Evolutionary conservation across 768 basidiomycete species (phyloP).

Genomic region (Tylopilus subfusipes): DNA sequence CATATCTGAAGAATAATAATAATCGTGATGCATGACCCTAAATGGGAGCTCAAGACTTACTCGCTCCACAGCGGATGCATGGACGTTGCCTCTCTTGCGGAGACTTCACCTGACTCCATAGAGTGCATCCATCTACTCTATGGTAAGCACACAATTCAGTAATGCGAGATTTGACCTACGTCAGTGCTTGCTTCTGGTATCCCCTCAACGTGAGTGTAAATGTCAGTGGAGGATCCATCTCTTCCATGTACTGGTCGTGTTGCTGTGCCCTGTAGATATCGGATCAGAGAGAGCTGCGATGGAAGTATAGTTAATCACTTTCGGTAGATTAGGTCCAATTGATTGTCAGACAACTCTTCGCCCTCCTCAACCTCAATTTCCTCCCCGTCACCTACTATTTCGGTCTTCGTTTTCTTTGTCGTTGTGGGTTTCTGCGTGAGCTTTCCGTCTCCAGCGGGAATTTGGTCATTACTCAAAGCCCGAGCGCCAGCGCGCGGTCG

Average conservation of each 20-base stretch:
- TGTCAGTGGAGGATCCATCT: constrained; percentile 76
- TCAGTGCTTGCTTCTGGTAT: constrained; percentile 93
- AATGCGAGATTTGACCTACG: constrained; percentile 39
- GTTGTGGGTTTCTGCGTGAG: constrained; percentile 34
- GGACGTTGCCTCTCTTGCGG: constrained; percentile 64
- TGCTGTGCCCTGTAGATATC: constrained; percentile 65
- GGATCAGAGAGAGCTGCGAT: constrained; percentile 1
- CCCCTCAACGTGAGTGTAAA: constrained; percentile 75
- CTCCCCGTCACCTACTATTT: constrained; percentile 77
- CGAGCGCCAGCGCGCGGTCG: constrained; percentile 55
- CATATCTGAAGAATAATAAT: constrained; percentile 51
- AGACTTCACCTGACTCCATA: constrained; percentile 70
- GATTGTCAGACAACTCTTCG: constrained; percentile 77
- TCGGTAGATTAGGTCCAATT: constrained; percentile 80
- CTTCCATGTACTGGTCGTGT: constrained; percentile 69
- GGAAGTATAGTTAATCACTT: constrained; percentile 47
- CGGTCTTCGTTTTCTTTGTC: constrained; percentile 47
- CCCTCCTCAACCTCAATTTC: constrained; percentile 82
- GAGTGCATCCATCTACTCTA: constrained; percentile 85
- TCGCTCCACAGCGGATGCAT: constrained; percentile 96
- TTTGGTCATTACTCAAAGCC: constrained; percentile 27
- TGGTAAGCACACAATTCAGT: background rate
- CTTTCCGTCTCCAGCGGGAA: constrained; percentile 31
- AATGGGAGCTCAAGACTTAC: constrained; percentile 42
- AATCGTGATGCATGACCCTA: background rate